Conservation (phyloP, 768 basidiomycete species). For the Amanita rimosa region DNA sequence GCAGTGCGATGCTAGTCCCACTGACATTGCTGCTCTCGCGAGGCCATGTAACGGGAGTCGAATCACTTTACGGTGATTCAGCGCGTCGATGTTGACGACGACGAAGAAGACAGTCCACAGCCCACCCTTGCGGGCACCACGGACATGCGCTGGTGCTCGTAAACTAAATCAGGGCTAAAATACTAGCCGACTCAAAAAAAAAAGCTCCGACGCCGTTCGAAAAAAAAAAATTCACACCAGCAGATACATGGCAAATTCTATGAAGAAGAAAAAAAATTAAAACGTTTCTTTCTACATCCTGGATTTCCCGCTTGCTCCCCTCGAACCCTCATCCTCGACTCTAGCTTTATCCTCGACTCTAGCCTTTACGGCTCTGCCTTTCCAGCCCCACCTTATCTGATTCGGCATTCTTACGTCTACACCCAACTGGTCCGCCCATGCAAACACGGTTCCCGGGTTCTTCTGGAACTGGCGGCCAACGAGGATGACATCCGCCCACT, state of each 20-base stretch:
- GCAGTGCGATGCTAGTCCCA: background rate
- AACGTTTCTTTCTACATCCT: background rate
- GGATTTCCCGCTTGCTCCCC: background rate
- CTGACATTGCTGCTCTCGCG: background rate
- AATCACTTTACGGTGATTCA: background rate
- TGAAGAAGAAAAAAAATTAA: background rate
- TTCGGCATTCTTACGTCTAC: constrained; percentile 32
- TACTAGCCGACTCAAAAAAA: background rate
- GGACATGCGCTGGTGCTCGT: background rate
- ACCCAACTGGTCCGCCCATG: constrained; percentile 45
- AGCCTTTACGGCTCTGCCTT: constrained; percentile 16
- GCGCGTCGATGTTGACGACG: background rate
- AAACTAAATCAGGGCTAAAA: background rate
- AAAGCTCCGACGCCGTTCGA: no score
- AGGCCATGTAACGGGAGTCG: background rate
- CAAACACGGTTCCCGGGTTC: constrained; percentile 42
- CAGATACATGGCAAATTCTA: background rate
- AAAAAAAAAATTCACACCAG: no score
- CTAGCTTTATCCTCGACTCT: background rate
- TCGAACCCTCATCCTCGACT: background rate
- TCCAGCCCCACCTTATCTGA: constrained; percentile 47
- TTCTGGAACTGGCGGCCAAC: constrained; percentile 48
- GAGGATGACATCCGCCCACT: constrained; percentile 46
- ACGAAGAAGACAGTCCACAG: background rate
- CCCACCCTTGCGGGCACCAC: background rate